Evolutionary conservation across 768 basidiomycete genomes (phyloP), one percentile per base, ranked within the genome.

Genomic region (Termitomyces titanicus): DNA sequence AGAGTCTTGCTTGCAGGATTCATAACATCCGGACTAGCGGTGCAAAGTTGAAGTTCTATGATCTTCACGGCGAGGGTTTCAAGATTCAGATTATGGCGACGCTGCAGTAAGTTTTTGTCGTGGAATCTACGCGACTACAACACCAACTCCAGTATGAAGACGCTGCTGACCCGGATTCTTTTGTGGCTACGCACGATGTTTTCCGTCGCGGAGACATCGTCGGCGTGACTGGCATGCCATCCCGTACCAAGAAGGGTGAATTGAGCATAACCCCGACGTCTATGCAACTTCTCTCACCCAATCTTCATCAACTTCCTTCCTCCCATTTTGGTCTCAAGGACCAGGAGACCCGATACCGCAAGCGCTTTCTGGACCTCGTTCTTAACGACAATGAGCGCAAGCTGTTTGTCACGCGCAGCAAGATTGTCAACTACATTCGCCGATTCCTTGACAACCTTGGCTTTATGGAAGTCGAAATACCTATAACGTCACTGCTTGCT

Each of bases 381-480:
- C 80, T 99, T 71, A 95, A 91, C 70, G 88, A 91, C 38, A 82
- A 84, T 61, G 92, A 93, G 17, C 87, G 97, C 58, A 85, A 86
- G 62, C 86, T 95, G 59, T 99, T 98, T 75, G 75, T 95, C 74
- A 89, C 91, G 25, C 87, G 97, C 57, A 85, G 86, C 69, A 85
- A 82, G 65, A 89, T 97, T 68, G 80, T 99, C 75, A 94, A 93
- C 78, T 96, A 97, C 72, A 75, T 97, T 63, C 85, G 97, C 43
- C 88, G 87, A 61, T 99, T 84, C 82, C 73, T 99, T 53, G 94
- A 97, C 69, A 73, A 79, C 61, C 83, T 89, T 20, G 97, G 96
- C 42, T 99, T 99, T 80, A 85, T 98, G 72, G 97, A 99, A 73
- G 95, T 98, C 59, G 96, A 99, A 74, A 99, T 97, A 1, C 97